Conservation (phyloP, 2,329 filamentous ascomycete species). For the Botrytis medusae region DNA sequence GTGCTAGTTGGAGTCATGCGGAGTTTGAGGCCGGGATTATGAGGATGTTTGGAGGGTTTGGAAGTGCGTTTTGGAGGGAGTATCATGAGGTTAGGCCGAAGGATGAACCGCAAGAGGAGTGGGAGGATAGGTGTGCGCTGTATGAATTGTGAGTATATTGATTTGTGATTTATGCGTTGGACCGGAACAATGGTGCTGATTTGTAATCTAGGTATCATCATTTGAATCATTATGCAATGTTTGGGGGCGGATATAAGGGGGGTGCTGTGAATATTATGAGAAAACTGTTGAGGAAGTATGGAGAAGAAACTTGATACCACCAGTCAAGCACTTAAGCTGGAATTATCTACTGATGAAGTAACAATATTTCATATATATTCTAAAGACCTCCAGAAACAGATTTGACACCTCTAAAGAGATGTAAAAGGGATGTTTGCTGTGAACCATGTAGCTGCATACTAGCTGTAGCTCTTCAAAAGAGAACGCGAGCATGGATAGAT, state of each 20-base stretch:
- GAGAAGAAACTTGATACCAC: constrained; percentile 30
- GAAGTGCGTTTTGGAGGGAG: constrained; percentile 67
- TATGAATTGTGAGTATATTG: constrained; percentile 71
- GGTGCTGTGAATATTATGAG: constrained; percentile 81
- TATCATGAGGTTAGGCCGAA: constrained; percentile 76
- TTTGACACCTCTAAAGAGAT: neutral
- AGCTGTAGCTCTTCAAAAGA: neutral
- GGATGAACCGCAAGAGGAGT: constrained; percentile 78
- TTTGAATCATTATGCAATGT: constrained; percentile 72
- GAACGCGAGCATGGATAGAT: neutral
- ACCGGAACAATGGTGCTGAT: constrained; percentile 17
- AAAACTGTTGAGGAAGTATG: constrained; percentile 71
- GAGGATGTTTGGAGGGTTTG: constrained; percentile 94
- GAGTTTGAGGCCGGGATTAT: constrained; percentile 95
- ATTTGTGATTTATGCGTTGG: neutral
- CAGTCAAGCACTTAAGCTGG: neutral
- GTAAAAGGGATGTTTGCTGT: neutral
- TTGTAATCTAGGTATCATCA: constrained; percentile 69
- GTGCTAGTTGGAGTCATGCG: constrained; percentile 77
- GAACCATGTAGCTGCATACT: neutral
- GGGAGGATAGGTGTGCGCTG: constrained; percentile 75
- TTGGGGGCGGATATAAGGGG: constrained; percentile 74
- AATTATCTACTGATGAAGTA: neutral
- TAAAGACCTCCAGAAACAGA: neutral
- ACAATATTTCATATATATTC: neutral